phyloP scores from a whole-genome alignment of 2,329 filamentous ascomycete species.

The Ophiosphaerella herpotricha region DNA sequence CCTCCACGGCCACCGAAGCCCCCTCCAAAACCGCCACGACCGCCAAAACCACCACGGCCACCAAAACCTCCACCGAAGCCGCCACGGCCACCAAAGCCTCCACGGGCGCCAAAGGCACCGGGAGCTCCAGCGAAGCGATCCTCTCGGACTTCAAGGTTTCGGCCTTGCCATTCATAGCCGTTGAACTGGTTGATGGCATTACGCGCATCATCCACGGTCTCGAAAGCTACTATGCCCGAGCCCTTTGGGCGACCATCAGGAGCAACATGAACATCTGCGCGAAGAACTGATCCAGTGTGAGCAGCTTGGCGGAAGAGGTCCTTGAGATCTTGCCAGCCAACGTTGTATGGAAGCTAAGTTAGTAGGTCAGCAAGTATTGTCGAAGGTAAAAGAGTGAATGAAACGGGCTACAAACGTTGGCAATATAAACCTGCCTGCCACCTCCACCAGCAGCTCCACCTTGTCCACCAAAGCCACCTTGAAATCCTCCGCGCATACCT shows the following conservation, averaged over 20 bases:
- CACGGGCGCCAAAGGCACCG: constrained; percentile 45
- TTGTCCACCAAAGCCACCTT: constrained; percentile 55
- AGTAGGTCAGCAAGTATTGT: constrained; percentile 38
- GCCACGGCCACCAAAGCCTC: constrained; percentile 47
- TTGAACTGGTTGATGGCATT: constrained; percentile 98
- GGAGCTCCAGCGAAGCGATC: constrained; percentile 81
- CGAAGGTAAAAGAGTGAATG: constrained; percentile 18
- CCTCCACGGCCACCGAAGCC: constrained; percentile 50
- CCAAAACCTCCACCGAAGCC: constrained; percentile 45
- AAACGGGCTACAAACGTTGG: constrained; percentile 79
- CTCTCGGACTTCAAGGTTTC: constrained; percentile 90
- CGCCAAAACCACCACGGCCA: constrained; percentile 57
- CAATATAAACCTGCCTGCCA: constrained; percentile 92
- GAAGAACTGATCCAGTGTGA: constrained; percentile 66
- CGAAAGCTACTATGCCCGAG: constrained; percentile 95
- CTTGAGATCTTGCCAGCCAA: constrained; percentile 98
- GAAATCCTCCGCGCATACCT: constrained; percentile 45
- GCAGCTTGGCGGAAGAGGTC: constrained; percentile 93
- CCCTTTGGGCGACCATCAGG: constrained; percentile 94
- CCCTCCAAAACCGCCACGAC: constrained; percentile 61
- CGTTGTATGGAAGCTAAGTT: constrained; percentile 87
- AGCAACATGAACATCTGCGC: constrained; percentile 91
- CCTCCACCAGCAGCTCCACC: constrained; percentile 62
- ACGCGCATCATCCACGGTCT: constrained; percentile 90
- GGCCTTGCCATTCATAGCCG: constrained; percentile 97